These are phyloP conservation scores for Myriosclerotinia curreyana DNA, from an alignment of 2,329 filamentous ascomycete genomes.

Conservation along the genomic window DNA sequence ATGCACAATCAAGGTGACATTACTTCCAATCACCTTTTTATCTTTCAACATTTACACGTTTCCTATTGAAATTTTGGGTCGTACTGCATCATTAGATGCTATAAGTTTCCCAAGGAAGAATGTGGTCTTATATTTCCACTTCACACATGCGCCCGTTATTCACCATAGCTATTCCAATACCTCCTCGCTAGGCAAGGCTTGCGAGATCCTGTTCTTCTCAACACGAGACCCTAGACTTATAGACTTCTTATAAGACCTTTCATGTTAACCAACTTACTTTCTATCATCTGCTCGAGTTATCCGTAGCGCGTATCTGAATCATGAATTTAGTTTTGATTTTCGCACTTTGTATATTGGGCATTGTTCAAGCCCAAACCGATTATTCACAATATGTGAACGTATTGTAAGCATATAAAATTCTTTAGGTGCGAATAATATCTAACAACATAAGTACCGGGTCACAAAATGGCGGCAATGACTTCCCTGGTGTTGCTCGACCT, in stretches of 20 bases:
- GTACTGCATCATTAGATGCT: conserved; percentile 7
- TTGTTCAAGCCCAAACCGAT: conserved; percentile 22
- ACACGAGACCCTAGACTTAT: neutral
- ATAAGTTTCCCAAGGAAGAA: neutral
- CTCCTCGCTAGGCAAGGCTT: neutral
- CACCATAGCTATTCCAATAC: neutral
- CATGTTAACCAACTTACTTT: neutral
- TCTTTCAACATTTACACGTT: neutral
- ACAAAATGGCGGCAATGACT: conserved; percentile 47
- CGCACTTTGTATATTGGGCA: neutral
- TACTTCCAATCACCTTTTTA: neutral
- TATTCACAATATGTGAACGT: conserved; percentile 35
- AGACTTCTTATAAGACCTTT: neutral
- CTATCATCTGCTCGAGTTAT: neutral
- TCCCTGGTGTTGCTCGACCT: conserved; percentile 45
- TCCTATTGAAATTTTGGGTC: neutral
- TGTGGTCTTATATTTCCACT: neutral
- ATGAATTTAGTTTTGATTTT: conserved; percentile 8
- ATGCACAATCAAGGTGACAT: neutral
- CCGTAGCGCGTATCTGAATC: neutral
- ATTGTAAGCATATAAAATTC: conserved; percentile 26
- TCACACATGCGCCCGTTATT: neutral
- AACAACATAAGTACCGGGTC: conserved; percentile 34
- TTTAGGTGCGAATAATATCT: neutral
- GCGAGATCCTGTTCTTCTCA: neutral